Conservation (phyloP, 164 flowering plant species). For the Vitis labrusca region DNA sequence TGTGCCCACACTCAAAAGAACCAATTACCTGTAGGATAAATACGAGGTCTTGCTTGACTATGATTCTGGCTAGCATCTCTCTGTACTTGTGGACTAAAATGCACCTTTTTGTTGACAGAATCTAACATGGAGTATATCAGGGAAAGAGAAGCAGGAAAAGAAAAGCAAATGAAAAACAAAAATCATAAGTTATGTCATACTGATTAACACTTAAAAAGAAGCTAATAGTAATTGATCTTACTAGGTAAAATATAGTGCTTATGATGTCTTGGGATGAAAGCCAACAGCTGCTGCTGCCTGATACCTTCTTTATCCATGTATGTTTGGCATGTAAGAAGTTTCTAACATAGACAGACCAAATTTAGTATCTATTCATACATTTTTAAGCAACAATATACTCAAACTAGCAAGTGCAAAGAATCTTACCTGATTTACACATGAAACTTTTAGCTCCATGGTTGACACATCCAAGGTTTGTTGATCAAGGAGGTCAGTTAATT, state of each 20-base stretch:
- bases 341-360: slow-evolving; percentile 34
- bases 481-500: slow-evolving; percentile 84
- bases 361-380: slow-evolving; percentile 10
- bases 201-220: neutral
- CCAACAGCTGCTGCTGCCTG: slow-evolving; percentile 79
- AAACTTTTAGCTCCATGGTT: slow-evolving; percentile 61
- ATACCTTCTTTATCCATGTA: slow-evolving; percentile 81
- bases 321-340: slow-evolving; percentile 78
- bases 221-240: slow-evolving; percentile 27
- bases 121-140: slow-evolving; percentile 38
- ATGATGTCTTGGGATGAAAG: slow-evolving; percentile 84
- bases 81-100: slow-evolving; percentile 64
- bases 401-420: slow-evolving; percentile 2
- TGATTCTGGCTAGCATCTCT: slow-evolving; percentile 53
- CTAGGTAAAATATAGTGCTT: slow-evolving; percentile 92
- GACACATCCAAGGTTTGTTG: slow-evolving; percentile 74
- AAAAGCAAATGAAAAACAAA: slow-evolving; percentile 2
- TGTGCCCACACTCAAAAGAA: slow-evolving; percentile 1
- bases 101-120: slow-evolving; percentile 77
- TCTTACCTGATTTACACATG: slow-evolving; percentile 79
- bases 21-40: slow-evolving; percentile 64
- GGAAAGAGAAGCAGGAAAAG: neutral
- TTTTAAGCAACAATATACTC: neutral
- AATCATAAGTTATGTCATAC: neutral
- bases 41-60: slow-evolving; percentile 50